phyloP scores from a whole-genome alignment of 164 flowering plant genomes.

The Euptelea pleiosperma region DNA sequence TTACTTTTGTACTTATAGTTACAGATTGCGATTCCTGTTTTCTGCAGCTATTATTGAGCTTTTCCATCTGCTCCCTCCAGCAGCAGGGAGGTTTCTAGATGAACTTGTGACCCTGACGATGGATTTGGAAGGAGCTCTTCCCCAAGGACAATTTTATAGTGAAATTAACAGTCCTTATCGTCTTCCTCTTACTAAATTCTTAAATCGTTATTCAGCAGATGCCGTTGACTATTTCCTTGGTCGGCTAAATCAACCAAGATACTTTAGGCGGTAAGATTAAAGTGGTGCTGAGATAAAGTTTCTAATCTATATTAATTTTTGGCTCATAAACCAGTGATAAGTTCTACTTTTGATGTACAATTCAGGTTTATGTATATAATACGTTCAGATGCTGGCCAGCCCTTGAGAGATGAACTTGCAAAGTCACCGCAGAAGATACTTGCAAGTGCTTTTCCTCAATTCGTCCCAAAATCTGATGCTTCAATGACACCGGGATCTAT shows the following conservation, averaged over 20 bases:
- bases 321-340: background rate
- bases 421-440: conserved; percentile 94
- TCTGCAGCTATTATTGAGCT: conserved; percentile 97
- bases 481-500: conserved; percentile 40
- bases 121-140: conserved; percentile 89
- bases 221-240: conserved; percentile 94
- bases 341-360: conserved; percentile 2
- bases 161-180: conserved; percentile 99
- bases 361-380: conserved; percentile 93
- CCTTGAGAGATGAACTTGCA: conserved; percentile 97
- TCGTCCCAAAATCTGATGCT: conserved; percentile 55
- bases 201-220: conserved; percentile 79
- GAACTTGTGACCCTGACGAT: conserved; percentile 93
- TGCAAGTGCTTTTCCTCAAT: conserved; percentile 75
- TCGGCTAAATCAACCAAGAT: conserved; percentile 77
- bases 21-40: conserved; percentile 11
- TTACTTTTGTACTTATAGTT: conserved; percentile 1
- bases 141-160: conserved; percentile 89
- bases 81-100: conserved; percentile 91
- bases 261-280: conserved; percentile 76
- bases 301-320: background rate
- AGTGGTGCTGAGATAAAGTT: background rate
- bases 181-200: conserved; percentile 87
- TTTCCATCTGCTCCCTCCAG: conserved; percentile 94
- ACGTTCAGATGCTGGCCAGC: conserved; percentile 94